Evolutionary conservation across 371 early-diverging fungal species (phyloP), one percentile per base, ranked within the genome.

Genomic region (Saksenaea vasiformis): DNA sequence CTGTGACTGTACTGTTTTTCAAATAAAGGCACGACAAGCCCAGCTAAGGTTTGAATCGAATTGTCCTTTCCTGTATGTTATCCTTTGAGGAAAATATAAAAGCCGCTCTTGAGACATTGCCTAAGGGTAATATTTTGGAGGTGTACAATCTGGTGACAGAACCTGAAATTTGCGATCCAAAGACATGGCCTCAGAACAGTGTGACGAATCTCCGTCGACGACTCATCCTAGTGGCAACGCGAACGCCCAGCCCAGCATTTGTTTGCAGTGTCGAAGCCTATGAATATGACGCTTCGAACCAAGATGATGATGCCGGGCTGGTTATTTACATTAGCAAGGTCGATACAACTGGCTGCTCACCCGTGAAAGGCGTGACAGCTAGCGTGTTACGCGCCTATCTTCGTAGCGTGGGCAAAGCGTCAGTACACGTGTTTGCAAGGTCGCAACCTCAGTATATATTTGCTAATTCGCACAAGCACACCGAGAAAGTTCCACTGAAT

Each of bases 401-500:
- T 9, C 38, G 67, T 1, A 71, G 76, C 22, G 60, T 83, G 19
- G 71, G 76, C 11, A 47, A 73, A 0, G 56, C 53, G 13, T 62
- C 57, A 13, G 68, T 93, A 1, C 87, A 90, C 62, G 69, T 91
- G 28, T 95, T 95, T 83, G 95, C 94, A 4, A 79, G 95, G 15
- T 84, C 95, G 0, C 94, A 94, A 70, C 93, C 93, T 7, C 90
- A 92, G 67, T 95, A 95, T 62, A 73, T 95, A 2, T 95, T 95
- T 80, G 87, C 84, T 10, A 62, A 80, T 19, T 94, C 94, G 8
- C 80, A 82, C 31, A 60, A 83, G 19, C 89, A 92, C 66, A 55
- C 73, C 15, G 58, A 51, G 2, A 95, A 95, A 58, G 76, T 66
- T 5, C 66, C 73, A 3, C 70, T 94, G 28, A 67, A 71, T 38